Base-by-base conservation (phyloP, 495 filamentous ascomycete species). In the Lophium mytilinum region DNA sequence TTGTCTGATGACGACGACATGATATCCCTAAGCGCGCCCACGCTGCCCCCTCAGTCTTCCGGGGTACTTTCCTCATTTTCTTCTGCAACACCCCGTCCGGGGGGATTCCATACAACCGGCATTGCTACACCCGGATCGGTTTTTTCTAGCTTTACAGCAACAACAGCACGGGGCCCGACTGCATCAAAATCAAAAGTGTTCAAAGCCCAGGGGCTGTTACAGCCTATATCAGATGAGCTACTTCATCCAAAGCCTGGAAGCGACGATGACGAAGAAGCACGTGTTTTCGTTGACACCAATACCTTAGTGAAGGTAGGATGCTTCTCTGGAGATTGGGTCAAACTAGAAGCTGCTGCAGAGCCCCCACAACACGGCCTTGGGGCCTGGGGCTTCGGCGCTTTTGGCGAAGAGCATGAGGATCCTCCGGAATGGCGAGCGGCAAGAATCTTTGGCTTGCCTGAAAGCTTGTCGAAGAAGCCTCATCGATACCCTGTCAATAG, bases 241-340 rank as follows among this genome's bases (percentile, higher is more conserved):
- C 72, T 98, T 6, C 85, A 96, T 62, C 93, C 93, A 0, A 87
- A 84, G 53, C 92, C 93, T 6, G 72, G 77, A 3, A 80, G 81
- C 18, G 90, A 96, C 50, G 93, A 97, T 61, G 86, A 89, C 61
- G 83, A 89, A 50, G 94, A 97, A 66, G 83, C 86, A 3, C 81
- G 92, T 40, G 75, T 96, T 15, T 97, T 90, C 69, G 89, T 97
- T 8, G 89, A 93, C 60, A 83, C 91, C 33, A 86, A 80, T 56
- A 84, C 88, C 15, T 72, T 98, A 10, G 82, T 87, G n/a, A 86
- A 88, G 56, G 80, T 97, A 40, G 89, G 90, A 30, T 96, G 90
- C 67, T 98, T 98, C 69, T 96, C 92, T 0, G 93, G 93, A 12
- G 93, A 98, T 66, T 98, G 93, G 93, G 89, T 96, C n/a, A 81